Evolutionary conservation across 441 rosid genomes (phyloP).

Genomic region (Gossypium gossypioides): DNA sequence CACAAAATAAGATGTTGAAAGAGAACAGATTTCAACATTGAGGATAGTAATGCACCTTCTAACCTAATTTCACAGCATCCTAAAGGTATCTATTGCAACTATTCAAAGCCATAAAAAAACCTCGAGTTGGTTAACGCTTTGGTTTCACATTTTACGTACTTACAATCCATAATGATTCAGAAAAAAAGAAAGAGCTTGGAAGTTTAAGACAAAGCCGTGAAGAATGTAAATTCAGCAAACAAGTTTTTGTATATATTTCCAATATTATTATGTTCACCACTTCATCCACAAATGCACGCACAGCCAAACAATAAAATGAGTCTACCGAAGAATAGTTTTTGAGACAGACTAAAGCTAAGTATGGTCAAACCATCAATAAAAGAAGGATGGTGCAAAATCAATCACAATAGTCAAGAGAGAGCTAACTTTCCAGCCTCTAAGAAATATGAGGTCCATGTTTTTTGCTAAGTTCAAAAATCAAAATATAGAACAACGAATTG

Average conservation of each 20-base stretch:
- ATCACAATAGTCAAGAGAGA: neutral
- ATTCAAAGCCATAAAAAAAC: slow-evolving; percentile 7
- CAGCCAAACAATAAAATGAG: neutral
- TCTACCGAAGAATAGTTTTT: neutral
- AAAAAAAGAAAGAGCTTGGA: neutral
- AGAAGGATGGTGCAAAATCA: neutral
- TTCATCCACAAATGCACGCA: neutral
- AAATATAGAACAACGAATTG: neutral
- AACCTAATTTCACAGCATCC: neutral
- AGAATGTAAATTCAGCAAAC: neutral
- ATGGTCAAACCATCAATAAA: neutral
- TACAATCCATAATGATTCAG: neutral
- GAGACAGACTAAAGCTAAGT: neutral
- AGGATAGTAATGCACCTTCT: neutral
- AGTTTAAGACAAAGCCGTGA: neutral
- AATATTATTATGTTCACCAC: neutral
- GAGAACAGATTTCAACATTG: neutral
- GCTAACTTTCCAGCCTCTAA: neutral
- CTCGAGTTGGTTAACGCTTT: neutral
- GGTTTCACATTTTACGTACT: neutral
- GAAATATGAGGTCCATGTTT: slow-evolving; percentile 1
- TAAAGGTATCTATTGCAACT: neutral
- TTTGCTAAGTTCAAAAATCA: neutral
- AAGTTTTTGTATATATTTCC: neutral
- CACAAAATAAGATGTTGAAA: neutral